Evolutionary conservation across 495 filamentous ascomycete genomes (phyloP), one percentile per base, ranked within the genome.

Genomic region (Xylaria intraflava): DNA sequence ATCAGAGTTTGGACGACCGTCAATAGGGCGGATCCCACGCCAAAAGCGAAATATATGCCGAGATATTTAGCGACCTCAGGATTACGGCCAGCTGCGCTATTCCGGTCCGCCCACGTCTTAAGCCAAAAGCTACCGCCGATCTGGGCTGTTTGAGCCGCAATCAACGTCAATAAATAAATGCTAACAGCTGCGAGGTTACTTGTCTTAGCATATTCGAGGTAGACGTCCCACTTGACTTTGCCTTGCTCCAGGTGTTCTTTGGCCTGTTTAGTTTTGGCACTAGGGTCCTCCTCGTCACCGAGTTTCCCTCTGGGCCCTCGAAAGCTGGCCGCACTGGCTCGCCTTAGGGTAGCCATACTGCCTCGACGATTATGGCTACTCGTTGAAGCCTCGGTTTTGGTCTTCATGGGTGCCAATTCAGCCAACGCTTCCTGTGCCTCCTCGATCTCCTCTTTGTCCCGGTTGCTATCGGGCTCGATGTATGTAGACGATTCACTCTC

Each of bases 161-260:
- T 51, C 40, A 96, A 75, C 47, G 88, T 81, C 51, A 88, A 11
- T 24, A 93, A 64, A 66, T 99, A 99, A 58, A 96, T 76, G 26
- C 64, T 61, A 19, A 99, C 94, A 9, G 93, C 94, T 19, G 76
- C 70, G 6, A 96, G 68, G 63, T 97, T 96, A 73, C 88, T 95
- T 16, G 89, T 88, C 70, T 92, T 96, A 30, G 91, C 91, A 62
- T 97, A 96, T 69, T 92, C 89, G 29, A 68, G 70, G 54, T 94
- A 94, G 1, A 94, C 88, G 60, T 83, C 79, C 90, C 94, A 96
- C 68, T 95, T 96, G 52, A 99, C 94, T 65, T 96, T 95, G 42
- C 94, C 94, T 67, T 97, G 89, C 65, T 96, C 88, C 0, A 80
- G 81, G 47, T 83, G 82, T 67, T 99, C 94, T 65, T 94, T 90